These are phyloP conservation scores for Ceriops decandra DNA, from an alignment of 345 rosid species.

Conservation along the genomic window DNA sequence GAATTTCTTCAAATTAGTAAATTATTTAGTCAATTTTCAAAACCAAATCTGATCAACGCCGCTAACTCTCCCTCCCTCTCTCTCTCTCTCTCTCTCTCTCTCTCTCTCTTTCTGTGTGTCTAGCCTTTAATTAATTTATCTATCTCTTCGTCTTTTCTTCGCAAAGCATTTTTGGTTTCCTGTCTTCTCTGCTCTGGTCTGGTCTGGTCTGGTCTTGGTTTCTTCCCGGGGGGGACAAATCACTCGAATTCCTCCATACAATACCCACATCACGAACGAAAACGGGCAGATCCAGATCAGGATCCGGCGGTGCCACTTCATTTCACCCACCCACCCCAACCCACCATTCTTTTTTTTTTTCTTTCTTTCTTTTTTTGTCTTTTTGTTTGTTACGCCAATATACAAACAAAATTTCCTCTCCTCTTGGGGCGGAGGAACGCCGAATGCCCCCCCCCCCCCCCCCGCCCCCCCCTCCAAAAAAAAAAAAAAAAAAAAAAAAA, in stretches of 20 bases:
- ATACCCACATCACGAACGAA: neutral
- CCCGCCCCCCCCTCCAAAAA: too few relatives aligned
- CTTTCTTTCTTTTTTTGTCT: neutral
- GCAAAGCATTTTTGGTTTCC: neutral
- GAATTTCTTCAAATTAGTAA: too few relatives aligned
- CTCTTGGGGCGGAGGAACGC: too few relatives aligned
- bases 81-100: neutral
- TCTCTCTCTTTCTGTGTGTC: too few relatives aligned
- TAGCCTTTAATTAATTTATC: too few relatives aligned
- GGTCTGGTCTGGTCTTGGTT: neutral
- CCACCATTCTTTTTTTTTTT: neutral
- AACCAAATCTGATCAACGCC: neutral
- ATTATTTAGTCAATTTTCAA: too few relatives aligned
- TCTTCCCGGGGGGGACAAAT: too few relatives aligned
- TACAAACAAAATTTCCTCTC: too few relatives aligned
- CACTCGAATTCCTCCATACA: too few relatives aligned
- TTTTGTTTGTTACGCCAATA: neutral
- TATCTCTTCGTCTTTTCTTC: too few relatives aligned
- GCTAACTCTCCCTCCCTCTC: neutral
- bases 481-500: too few relatives aligned
- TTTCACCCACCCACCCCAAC: neutral
- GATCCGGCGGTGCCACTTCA: neutral
- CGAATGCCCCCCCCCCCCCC: too few relatives aligned
- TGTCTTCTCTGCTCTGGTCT: neutral
- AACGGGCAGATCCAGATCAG: conserved; percentile 18